Conservation (phyloP, 306 rosid species). For the Prunus salicina region DNA sequence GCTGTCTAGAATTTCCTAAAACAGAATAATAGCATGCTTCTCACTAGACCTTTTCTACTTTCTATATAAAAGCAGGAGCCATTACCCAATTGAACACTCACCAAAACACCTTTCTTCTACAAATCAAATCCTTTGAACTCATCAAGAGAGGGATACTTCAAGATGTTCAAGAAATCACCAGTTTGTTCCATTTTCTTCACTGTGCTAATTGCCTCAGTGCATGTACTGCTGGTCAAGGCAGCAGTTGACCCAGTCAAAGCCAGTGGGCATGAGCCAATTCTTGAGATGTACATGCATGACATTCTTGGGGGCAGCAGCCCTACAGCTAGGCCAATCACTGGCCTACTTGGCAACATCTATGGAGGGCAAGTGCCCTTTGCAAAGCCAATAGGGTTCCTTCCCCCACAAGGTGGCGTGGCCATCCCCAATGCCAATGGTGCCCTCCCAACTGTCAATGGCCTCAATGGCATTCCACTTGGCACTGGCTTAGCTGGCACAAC, state of each 20-base stretch:
- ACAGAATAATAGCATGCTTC: not conserved
- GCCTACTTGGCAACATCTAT: conserved; percentile 77
- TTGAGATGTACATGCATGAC: conserved; percentile 88
- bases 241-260: conserved; percentile 47
- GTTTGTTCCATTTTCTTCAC: conserved; percentile 21
- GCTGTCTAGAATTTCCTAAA: not conserved
- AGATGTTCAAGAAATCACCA: conserved; percentile 32
- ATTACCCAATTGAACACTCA: conserved; percentile 17
- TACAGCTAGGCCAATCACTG: conserved; percentile 80
- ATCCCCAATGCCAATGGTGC: conserved; percentile 87
- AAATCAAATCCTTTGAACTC: not conserved
- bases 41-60: not conserved
- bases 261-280: conserved; percentile 50
- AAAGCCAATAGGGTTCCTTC: conserved; percentile 58
- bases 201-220: conserved; percentile 30
- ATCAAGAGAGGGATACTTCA: not conserved
- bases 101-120: conserved; percentile 6
- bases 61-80: conserved; percentile 30
- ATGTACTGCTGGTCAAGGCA: conserved; percentile 23
- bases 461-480: conserved; percentile 65
- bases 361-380: conserved; percentile 87
- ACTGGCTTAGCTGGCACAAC: conserved; percentile 63
- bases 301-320: conserved; percentile 78
- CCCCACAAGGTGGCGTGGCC: conserved; percentile 56
- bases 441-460: conserved; percentile 63